Conservation (phyloP, 257 asterid species). For the Anisodus acutangulus region DNA sequence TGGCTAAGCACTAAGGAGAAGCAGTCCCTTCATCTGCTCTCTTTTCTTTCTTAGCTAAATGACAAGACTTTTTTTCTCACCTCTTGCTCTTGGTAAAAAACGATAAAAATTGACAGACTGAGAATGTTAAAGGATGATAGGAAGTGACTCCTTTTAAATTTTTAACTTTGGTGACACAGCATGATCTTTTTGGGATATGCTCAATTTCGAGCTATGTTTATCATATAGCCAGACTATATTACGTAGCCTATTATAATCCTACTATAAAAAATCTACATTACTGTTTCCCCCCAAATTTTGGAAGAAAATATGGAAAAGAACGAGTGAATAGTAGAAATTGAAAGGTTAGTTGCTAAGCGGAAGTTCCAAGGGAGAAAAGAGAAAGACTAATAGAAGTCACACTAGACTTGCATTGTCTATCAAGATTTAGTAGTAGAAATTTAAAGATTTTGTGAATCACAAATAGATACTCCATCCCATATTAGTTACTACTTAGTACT, state of each 20-base stretch:
- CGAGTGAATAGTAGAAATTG: background rate
- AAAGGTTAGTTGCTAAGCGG: background rate
- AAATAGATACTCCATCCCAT: background rate
- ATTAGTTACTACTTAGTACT: no score
- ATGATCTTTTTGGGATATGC: conserved; percentile 35
- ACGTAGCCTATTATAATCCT: background rate
- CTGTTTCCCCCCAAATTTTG: background rate
- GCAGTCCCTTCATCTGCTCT: conserved; percentile 26
- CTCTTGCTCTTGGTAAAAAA: conserved; percentile 37
- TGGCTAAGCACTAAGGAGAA: conserved; percentile 25
- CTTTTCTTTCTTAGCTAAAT: conserved; percentile 35
- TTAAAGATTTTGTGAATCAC: background rate
- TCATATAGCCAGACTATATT: background rate
- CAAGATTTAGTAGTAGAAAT: conserved; percentile 3
- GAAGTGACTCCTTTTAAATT: no score
- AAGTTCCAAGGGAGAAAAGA: background rate
- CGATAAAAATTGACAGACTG: conserved; percentile 21
- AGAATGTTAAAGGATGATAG: background rate
- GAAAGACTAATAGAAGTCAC: background rate
- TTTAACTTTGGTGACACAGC: conserved; percentile 27
- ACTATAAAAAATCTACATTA: background rate
- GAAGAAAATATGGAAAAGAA: background rate
- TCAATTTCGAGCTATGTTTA: conserved; percentile 16
- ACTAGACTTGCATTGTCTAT: background rate
- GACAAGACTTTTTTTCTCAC: conserved; percentile 55